phyloP scores from a whole-genome alignment of 257 asterid species.

The Solanum ossicruentum region DNA sequence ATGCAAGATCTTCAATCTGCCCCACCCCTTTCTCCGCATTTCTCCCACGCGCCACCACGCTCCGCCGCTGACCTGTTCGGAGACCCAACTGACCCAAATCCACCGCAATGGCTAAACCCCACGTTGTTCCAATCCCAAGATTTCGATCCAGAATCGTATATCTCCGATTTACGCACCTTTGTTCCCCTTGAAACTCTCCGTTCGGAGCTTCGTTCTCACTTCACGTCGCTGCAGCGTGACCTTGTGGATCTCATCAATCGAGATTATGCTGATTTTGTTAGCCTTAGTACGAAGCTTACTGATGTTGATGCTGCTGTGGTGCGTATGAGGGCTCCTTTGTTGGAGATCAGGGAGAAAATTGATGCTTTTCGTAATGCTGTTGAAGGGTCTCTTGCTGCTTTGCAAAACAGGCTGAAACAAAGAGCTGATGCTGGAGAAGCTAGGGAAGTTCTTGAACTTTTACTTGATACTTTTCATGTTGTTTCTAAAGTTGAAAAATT shows the following conservation, averaged over 20 bases:
- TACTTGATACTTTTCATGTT: conserved; percentile 90
- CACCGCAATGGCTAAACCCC: conserved; percentile 74
- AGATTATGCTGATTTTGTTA: conserved; percentile 83
- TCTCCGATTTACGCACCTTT: conserved; percentile 89
- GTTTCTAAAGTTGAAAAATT: conserved; percentile 92
- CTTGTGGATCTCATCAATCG: conserved; percentile 89
- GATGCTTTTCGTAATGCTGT: conserved; percentile 54
- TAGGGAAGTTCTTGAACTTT: conserved; percentile 73
- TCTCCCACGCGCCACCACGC: conserved; percentile 29
- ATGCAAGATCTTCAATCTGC: conserved; percentile 48
- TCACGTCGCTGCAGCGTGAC: conserved; percentile 57
- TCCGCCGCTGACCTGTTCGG: conserved; percentile 87
- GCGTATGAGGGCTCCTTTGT: conserved; percentile 93
- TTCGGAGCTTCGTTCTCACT: conserved; percentile 70
- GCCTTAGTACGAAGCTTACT: conserved; percentile 83
- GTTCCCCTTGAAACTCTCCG: conserved; percentile 92
- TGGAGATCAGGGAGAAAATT: conserved; percentile 85
- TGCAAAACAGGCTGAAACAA: conserved; percentile 71
- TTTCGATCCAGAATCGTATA: conserved; percentile 81
- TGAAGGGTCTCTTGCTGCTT: conserved; percentile 53
- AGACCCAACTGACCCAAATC: conserved; percentile 71
- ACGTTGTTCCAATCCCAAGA: conserved; percentile 51
- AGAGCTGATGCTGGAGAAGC: conserved; percentile 77
- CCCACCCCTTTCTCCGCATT: neutral
- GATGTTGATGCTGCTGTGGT: conserved; percentile 85